These are phyloP conservation scores for fission yeast (Schizosaccharomyces pombe) DNA, from an alignment of 805 yeast species.

Conservation along the genomic window DNA sequence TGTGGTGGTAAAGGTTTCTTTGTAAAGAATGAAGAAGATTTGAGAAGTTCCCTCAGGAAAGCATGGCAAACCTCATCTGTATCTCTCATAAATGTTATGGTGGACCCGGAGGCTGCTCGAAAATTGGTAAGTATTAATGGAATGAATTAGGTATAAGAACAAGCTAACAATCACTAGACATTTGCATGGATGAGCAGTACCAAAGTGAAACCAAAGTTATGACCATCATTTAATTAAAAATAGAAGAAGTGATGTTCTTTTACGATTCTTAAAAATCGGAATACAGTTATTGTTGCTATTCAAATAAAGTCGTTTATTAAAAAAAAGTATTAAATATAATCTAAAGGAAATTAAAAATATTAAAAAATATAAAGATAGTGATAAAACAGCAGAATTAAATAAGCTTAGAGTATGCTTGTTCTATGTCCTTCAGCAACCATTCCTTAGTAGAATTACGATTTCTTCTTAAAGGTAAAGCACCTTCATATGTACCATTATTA, in stretches of 20 bases:
- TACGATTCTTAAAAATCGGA: too few species aligned
- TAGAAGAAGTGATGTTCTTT: too few species aligned
- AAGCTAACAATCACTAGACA: background rate
- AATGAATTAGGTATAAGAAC: too few species aligned
- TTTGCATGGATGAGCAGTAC: background rate
- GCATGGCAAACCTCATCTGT: conserved; percentile 20
- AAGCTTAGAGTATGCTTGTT: background rate
- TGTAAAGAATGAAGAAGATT: conserved; percentile 22
- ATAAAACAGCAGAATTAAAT: background rate
- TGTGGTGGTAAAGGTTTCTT: conserved; percentile 30
- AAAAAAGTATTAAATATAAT: too few species aligned
- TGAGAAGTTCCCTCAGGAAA: conserved; percentile 15
- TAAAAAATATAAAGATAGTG: background rate
- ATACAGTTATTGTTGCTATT: too few species aligned
- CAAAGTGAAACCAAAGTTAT: background rate
- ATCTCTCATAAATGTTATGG: conserved; percentile 35
- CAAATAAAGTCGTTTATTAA: too few species aligned
- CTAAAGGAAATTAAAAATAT: background rate
- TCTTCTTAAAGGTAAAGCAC: conserved; percentile 8
- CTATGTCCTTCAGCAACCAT: background rate
- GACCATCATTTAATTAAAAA: background rate
- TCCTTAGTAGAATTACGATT: background rate
- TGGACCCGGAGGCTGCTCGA: conserved; percentile 31
- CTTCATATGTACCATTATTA: conserved; percentile 29
- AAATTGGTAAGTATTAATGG: conserved; percentile 18